phyloP scores from a whole-genome alignment of 306 rosid genomes.

The Fragaria nilgerrensis region DNA sequence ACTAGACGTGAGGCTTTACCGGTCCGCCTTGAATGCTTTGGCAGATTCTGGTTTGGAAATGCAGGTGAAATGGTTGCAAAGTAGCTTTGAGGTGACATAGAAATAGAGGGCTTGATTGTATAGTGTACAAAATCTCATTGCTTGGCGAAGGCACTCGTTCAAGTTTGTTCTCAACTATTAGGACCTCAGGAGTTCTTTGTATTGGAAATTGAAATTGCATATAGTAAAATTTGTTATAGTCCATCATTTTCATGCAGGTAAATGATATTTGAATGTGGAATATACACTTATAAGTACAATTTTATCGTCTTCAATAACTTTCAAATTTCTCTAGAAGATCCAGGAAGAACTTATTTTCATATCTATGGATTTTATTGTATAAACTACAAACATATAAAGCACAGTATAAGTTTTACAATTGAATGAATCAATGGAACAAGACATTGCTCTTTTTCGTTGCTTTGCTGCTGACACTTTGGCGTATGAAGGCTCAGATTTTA shows the following conservation, averaged over 20 bases:
- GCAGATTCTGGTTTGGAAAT: conserved; percentile 61
- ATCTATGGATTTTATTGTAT: neutral
- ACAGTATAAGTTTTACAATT: neutral
- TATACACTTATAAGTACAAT: neutral
- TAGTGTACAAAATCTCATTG: conserved; percentile 2
- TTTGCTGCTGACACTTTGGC: neutral
- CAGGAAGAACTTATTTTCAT: neutral
- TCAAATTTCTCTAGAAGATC: neutral
- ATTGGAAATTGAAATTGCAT: neutral
- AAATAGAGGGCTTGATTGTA: neutral
- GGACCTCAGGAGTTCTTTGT: neutral
- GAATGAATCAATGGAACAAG: neutral
- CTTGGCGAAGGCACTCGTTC: conserved; percentile 7
- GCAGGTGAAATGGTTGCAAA: conserved; percentile 58
- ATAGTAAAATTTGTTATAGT: neutral
- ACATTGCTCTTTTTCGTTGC: neutral
- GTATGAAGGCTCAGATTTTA: neutral
- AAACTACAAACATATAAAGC: neutral
- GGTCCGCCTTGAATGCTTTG: conserved; percentile 63
- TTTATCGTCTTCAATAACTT: neutral
- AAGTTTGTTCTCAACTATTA: neutral
- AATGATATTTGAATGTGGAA: neutral
- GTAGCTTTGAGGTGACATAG: conserved; percentile 30
- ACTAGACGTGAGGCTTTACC: conserved; percentile 61
- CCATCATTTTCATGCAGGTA: neutral